Conservation (phyloP, 108 stramenopile genomes). For the Nannochloropsis granulata region DNA sequence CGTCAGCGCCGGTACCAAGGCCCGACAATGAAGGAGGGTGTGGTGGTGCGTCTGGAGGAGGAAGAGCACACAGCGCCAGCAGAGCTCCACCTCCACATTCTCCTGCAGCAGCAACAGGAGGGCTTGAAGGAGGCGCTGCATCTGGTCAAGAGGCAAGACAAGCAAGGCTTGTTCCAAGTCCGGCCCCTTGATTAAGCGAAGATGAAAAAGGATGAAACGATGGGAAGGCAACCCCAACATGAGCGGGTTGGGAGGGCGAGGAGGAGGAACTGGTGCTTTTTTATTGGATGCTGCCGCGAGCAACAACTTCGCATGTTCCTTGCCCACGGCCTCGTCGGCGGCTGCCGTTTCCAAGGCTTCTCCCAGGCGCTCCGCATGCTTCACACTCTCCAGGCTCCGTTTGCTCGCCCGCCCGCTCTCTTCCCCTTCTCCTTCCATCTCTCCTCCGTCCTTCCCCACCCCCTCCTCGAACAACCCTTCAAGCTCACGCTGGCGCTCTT, state of each 20-base stretch:
- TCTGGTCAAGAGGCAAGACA: constrained; percentile 50
- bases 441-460: constrained; percentile 34
- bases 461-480: constrained; percentile 67
- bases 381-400: constrained; percentile 58
- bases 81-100: constrained; percentile 24
- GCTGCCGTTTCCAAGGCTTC: constrained; percentile 78
- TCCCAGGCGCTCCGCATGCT: constrained; percentile 79
- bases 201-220: constrained; percentile 47
- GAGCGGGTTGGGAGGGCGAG: constrained; percentile 48
- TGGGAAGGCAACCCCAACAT: constrained; percentile 60
- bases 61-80: constrained; percentile 16
- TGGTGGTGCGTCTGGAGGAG: constrained; percentile 15
- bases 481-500: constrained; percentile 78
- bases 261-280: constrained; percentile 9
- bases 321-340: constrained; percentile 13
- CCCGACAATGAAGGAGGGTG: neutral
- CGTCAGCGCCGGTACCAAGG: neutral
- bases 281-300: constrained; percentile 33
- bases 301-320: constrained; percentile 1
- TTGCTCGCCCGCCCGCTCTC: constrained; percentile 57
- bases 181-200: constrained; percentile 53
- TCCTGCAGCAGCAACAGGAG: constrained; percentile 8
- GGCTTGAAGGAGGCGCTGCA: constrained; percentile 1
- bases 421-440: constrained; percentile 16
- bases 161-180: constrained; percentile 83